These are phyloP conservation scores for Thielaviopsis punctulata DNA, from an alignment of 2,329 filamentous ascomycete species.

Conservation along the genomic window DNA sequence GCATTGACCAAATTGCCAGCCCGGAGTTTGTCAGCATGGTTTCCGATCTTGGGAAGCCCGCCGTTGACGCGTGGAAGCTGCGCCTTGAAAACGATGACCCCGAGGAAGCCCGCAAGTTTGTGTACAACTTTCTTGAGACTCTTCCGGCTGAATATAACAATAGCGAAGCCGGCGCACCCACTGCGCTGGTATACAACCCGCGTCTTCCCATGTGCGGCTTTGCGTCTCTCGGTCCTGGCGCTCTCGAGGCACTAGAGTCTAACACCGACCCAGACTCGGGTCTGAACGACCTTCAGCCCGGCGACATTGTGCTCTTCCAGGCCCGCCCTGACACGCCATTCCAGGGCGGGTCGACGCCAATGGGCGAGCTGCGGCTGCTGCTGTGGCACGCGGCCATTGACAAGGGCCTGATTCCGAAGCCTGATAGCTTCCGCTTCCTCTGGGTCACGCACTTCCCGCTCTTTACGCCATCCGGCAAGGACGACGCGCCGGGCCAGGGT, in stretches of 20 bases:
- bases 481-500: constrained; percentile 55
- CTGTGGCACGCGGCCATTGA: constrained; percentile 53
- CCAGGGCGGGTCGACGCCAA: constrained; percentile 51
- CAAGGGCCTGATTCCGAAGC: constrained; percentile 34
- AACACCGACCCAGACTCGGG: constrained; percentile 14
- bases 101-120: constrained; percentile 40
- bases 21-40: constrained; percentile 58
- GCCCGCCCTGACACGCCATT: constrained; percentile 50
- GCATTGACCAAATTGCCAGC: constrained; percentile 46
- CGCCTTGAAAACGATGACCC: constrained; percentile 33
- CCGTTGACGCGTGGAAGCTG: constrained; percentile 61
- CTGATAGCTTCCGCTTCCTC: constrained; percentile 44
- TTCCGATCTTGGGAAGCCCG: constrained; percentile 46
- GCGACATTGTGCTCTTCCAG: constrained; percentile 69
- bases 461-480: constrained; percentile 52
- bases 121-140: constrained; percentile 52
- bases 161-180: constrained; percentile 63
- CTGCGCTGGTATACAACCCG: constrained; percentile 58
- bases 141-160: constrained; percentile 41
- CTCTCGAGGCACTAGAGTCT: constrained; percentile 18
- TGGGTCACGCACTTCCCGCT: constrained; percentile 90
- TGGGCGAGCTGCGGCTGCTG: constrained; percentile 56
- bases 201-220: constrained; percentile 60
- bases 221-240: constrained; percentile 45
- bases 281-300: constrained; percentile 35